These are phyloP conservation scores for Spongiforma sp. DNA, from an alignment of 1,284 basidiomycete genomes.

Conservation along the genomic window DNA sequence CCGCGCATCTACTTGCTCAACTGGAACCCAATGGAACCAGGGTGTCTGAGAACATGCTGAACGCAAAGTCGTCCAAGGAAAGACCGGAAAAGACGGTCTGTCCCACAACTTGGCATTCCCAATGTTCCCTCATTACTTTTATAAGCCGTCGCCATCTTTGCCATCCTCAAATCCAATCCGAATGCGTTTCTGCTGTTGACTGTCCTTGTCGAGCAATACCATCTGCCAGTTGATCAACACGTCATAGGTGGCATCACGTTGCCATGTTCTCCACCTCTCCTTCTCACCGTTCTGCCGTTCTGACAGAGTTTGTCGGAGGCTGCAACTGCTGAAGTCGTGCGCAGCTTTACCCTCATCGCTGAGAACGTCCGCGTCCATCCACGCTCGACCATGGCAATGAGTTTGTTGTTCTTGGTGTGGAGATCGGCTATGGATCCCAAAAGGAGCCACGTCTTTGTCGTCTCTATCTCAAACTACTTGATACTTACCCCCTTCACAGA, in stretches of 20 bases:
- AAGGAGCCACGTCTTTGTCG: no score
- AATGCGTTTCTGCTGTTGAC: slow-evolving; percentile 73
- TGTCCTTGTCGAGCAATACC: slow-evolving; percentile 88
- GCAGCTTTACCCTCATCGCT: no score
- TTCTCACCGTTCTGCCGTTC: background rate
- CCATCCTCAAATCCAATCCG: slow-evolving; percentile 76
- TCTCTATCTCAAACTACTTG: slow-evolving; percentile 15
- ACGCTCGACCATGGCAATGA: no score
- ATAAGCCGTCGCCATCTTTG: slow-evolving; percentile 84
- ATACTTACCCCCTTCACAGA: slow-evolving; percentile 54
- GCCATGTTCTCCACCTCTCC: no score
- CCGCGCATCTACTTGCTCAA: background rate
- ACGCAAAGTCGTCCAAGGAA: slow-evolving; percentile 77
- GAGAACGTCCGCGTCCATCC: no score
- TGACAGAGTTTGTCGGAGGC: slow-evolving; percentile 85
- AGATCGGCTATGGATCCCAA: no score
- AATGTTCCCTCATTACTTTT: background rate
- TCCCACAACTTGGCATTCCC: background rate
- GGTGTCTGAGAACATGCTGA: slow-evolving; percentile 88
- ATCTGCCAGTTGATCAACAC: slow-evolving; percentile 78
- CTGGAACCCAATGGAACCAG: slow-evolving; percentile 48
- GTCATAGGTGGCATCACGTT: slow-evolving; percentile 71
- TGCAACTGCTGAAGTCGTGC: no score
- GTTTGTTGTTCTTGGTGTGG: no score
- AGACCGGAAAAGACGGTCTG: slow-evolving; percentile 81